These are phyloP conservation scores for Parafenestella ontariensis DNA, from an alignment of 2,329 filamentous ascomycete genomes.

Conservation along the genomic window DNA sequence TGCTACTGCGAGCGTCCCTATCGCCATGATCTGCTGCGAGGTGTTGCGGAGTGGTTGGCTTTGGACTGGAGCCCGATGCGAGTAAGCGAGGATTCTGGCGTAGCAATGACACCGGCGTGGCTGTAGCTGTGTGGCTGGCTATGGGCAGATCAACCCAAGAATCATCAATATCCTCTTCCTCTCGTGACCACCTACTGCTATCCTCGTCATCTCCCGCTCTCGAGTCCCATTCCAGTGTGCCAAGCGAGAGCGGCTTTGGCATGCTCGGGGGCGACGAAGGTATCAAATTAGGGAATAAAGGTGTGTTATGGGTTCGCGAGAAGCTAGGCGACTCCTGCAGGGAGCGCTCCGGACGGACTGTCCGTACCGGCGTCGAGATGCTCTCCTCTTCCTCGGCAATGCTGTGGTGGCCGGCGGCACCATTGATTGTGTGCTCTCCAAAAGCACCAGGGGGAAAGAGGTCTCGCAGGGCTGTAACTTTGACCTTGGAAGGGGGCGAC, in stretches of 20 bases:
- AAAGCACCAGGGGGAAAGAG: slow-evolving; percentile 57
- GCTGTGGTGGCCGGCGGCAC: slow-evolving; percentile 49
- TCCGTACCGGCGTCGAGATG: slow-evolving; percentile 56
- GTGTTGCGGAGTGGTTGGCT: slow-evolving; percentile 49
- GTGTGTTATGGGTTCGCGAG: slow-evolving; percentile 34
- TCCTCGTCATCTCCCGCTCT: slow-evolving; percentile 48
- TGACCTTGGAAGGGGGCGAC: slow-evolving; percentile 62
- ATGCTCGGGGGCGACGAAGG: slow-evolving; percentile 56
- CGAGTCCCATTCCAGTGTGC: slow-evolving; percentile 51
- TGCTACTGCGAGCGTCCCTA: slow-evolving; percentile 63
- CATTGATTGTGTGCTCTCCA: slow-evolving; percentile 43
- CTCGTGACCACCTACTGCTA: slow-evolving; percentile 52
- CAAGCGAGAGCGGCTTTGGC: slow-evolving; percentile 50
- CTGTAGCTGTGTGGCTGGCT: slow-evolving; percentile 38
- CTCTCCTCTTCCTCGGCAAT: slow-evolving; percentile 60
- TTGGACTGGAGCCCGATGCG: slow-evolving; percentile 43
- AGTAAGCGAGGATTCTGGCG: slow-evolving; percentile 42
- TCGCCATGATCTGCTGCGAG: slow-evolving; percentile 47
- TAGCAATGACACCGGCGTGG: slow-evolving; percentile 41
- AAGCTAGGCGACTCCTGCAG: slow-evolving; percentile 47
- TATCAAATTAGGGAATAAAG: slow-evolving; percentile 50
- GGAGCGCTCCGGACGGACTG: slow-evolving; percentile 48
- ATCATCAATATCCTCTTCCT: slow-evolving; percentile 47
- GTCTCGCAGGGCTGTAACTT: slow-evolving; percentile 56
- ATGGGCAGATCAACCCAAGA: slow-evolving; percentile 50